These are phyloP conservation scores for Caloboletus firmus DNA, from an alignment of 1,284 basidiomycete genomes.

Conservation along the genomic window DNA sequence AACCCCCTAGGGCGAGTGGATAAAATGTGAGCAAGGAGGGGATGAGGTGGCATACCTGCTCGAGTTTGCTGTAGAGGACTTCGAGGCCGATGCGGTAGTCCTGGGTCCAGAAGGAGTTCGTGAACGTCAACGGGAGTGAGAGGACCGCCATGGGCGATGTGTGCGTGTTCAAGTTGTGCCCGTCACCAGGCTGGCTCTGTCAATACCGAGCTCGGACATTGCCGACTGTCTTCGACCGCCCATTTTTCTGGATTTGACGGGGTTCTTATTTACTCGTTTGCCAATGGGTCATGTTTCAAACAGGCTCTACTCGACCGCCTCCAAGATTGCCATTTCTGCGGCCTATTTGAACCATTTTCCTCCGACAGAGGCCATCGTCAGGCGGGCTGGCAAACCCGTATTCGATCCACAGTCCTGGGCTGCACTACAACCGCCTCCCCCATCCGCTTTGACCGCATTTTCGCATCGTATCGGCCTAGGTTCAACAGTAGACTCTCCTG, in stretches of 20 bases:
- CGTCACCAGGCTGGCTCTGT: background rate
- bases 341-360: constrained; percentile 58
- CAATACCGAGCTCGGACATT: constrained; percentile 20
- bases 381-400: constrained; percentile 27
- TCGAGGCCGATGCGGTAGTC: constrained; percentile 83
- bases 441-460: constrained; percentile 71
- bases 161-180: constrained; percentile 34
- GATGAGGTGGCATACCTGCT: constrained; percentile 55
- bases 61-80: constrained; percentile 72
- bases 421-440: constrained; percentile 68
- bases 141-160: constrained; percentile 68
- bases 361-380: constrained; percentile 56
- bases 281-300: constrained; percentile 58
- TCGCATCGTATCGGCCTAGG: constrained; percentile 72
- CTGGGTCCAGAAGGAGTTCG: constrained; percentile 90
- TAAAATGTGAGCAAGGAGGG: constrained; percentile 21
- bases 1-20: constrained; percentile 51
- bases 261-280: background rate
- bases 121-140: constrained; percentile 81
- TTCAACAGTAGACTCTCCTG: constrained; percentile 48
- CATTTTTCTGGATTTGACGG: background rate
- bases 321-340: constrained; percentile 57
- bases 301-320: constrained; percentile 57
- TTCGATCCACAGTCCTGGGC: constrained; percentile 72
- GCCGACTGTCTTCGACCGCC: constrained; percentile 13